Percentiles rank a stretch among this genome's conserved stretches.
Conservation (phyloP, 2,329 filamentous ascomycete species). For the Sordariomycetes sp. region DNA sequence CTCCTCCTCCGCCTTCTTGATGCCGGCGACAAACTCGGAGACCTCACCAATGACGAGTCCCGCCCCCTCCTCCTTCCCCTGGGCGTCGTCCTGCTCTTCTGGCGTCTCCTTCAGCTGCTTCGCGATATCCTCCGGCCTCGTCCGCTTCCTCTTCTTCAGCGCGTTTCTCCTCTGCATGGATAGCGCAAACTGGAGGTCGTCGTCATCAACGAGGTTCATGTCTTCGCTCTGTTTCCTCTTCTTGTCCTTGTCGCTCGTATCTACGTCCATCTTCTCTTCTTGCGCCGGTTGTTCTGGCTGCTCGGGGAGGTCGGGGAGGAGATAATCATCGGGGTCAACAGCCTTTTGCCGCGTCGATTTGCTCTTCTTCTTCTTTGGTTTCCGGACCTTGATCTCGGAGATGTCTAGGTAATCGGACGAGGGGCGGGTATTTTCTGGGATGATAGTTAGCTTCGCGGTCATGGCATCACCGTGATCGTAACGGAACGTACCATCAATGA, state of each 20-base stretch:
- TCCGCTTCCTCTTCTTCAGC: conserved; percentile 83
- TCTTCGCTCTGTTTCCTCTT: conserved; percentile 56
- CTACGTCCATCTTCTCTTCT: conserved; percentile 59
- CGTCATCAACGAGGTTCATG: conserved; percentile 71
- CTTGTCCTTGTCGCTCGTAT: conserved; percentile 33
- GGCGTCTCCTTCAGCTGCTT: conserved; percentile 55
- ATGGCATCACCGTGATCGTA: neutral
- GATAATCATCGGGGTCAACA: conserved; percentile 49
- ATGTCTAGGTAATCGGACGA: conserved; percentile 79
- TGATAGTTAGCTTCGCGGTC: neutral
- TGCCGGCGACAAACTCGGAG: conserved; percentile 80
- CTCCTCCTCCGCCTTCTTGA: conserved; percentile 50
- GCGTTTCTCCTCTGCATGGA: conserved; percentile 71
- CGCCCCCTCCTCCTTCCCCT: conserved; percentile 33
- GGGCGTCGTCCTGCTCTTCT: conserved; percentile 28
- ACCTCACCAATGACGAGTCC: conserved; percentile 97
- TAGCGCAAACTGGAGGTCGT: conserved; percentile 78
- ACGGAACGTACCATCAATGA: neutral
- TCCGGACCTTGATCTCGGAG: conserved; percentile 84
- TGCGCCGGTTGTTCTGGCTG: conserved; percentile 3
- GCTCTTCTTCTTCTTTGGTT: conserved; percentile 85
- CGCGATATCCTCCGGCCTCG: conserved; percentile 75
- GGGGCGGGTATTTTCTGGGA: neutral
- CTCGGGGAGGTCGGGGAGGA: conserved; percentile 16
- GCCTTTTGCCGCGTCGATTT: conserved; percentile 61